phyloP scores from a whole-genome alignment of 2,329 filamentous ascomycete species.

The Diplodia sapinea region DNA sequence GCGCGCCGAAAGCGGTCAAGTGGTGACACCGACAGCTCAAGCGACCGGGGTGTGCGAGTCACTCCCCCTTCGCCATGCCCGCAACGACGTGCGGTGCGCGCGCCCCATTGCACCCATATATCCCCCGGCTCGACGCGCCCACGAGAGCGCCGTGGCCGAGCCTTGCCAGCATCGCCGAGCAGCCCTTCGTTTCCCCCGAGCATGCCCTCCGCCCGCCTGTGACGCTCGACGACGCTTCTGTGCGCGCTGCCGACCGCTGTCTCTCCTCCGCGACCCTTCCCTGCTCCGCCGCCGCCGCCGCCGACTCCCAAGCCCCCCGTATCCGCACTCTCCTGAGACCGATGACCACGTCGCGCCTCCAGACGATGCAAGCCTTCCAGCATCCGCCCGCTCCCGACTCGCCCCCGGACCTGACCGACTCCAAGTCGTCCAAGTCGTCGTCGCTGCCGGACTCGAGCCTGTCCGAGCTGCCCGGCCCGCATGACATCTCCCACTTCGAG shows the following conservation, averaged over 20 bases:
- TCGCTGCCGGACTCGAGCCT: constrained; percentile 81
- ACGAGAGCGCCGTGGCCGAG: constrained; percentile 38
- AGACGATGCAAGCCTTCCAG: constrained; percentile 32
- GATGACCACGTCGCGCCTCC: constrained; percentile 38
- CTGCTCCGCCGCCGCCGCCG: constrained; percentile 32
- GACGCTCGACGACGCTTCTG: constrained; percentile 38
- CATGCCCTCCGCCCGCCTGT: constrained; percentile 45
- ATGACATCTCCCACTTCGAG: constrained; percentile 85
- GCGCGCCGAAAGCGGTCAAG: constrained; percentile 29
- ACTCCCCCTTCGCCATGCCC: constrained; percentile 31
- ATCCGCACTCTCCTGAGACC: constrained; percentile 45
- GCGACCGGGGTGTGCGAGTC: constrained; percentile 28
- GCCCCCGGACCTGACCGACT: constrained; percentile 78
- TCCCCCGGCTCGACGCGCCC: constrained; percentile 36
- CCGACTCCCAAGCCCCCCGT: constrained; percentile 32
- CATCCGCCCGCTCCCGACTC: constrained; percentile 64
- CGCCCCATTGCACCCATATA: constrained; percentile 25
- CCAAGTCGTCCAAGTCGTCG: constrained; percentile 89
- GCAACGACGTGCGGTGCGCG: constrained; percentile 28
- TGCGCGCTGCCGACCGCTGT: constrained; percentile 37
- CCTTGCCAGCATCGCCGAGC: constrained; percentile 45
- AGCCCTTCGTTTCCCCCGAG: constrained; percentile 20
- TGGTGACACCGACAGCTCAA: constrained; percentile 22
- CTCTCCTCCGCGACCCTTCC: constrained; percentile 36
- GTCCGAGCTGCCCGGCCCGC: constrained; percentile 64